phyloP scores from a whole-genome alignment of 352 stramenopile genomes.

The Phytophthora litchii region DNA sequence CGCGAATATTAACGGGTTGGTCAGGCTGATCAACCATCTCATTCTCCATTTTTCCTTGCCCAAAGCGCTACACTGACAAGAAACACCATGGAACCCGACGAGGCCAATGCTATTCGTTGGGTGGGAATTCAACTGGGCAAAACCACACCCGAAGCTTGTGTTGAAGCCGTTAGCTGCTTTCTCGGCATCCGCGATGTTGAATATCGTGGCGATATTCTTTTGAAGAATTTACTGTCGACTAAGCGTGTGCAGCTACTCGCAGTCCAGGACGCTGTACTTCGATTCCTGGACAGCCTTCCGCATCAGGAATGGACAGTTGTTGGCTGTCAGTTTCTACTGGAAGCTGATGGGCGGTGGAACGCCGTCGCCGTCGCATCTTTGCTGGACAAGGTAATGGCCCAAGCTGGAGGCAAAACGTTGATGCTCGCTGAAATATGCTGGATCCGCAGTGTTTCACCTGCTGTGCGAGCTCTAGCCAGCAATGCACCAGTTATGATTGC shows the following conservation, averaged over 20 bases:
- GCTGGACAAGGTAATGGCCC: constrained; percentile 31
- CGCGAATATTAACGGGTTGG: neutral
- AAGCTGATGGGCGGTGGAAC: constrained; percentile 25
- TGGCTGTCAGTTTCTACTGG: constrained; percentile 23
- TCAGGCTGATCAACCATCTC: neutral
- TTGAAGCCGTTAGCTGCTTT: constrained; percentile 22
- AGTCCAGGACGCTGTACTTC: constrained; percentile 14
- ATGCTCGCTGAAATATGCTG: constrained; percentile 30
- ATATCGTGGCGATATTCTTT: constrained; percentile 27
- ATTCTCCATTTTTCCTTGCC: constrained; percentile 3
- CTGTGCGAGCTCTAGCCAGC: constrained; percentile 40
- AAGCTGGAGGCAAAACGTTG: constrained; percentile 20
- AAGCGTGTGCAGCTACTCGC: constrained; percentile 26
- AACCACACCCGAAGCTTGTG: constrained; percentile 8
- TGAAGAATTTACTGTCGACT: constrained; percentile 27
- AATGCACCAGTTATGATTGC: constrained; percentile 35
- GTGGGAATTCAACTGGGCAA: constrained; percentile 20
- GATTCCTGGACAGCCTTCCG: constrained; percentile 21
- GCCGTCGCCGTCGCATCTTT: constrained; percentile 26
- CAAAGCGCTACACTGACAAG: neutral
- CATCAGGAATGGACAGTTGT: constrained; percentile 27
- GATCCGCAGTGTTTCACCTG: constrained; percentile 30
- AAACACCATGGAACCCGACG: constrained; percentile 23
- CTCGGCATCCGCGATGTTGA: constrained; percentile 29
- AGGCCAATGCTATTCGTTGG: constrained; percentile 22